Evolutionary conservation across 352 stramenopile species (phyloP).

Genomic region (Phytophthora syringae): DNA sequence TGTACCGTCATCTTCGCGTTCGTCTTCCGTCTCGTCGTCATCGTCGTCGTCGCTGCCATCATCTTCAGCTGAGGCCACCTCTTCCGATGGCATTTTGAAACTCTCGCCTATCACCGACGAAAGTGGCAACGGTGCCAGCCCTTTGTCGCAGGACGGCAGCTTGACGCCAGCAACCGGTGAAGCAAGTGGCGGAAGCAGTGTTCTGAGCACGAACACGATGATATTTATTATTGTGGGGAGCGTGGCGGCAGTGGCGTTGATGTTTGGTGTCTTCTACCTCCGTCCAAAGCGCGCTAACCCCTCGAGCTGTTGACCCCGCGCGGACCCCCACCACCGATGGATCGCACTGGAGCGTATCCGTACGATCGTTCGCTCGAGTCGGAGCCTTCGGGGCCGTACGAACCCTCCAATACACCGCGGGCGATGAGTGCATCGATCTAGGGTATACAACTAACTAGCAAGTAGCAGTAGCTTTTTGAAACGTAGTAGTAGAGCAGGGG

Average conservation of each 20-base stretch:
- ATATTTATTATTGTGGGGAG: conserved; percentile 44
- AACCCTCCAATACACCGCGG: conserved; percentile 38
- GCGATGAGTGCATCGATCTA: conserved; percentile 24
- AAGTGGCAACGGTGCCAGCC: conserved; percentile 24
- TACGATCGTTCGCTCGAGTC: conserved; percentile 33
- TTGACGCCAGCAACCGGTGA: conserved; percentile 25
- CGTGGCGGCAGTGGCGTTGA: conserved; percentile 31
- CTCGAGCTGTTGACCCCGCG: conserved; percentile 32
- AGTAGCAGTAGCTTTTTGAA: conserved; percentile 36
- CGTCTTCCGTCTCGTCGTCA: conserved; percentile 8
- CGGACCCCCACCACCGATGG: conserved; percentile 24
- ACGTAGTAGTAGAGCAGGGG: conserved; percentile 12
- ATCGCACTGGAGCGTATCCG: conserved; percentile 28
- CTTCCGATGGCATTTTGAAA: conserved; percentile 26
- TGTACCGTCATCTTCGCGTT: conserved; percentile 12
- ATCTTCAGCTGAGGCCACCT: conserved; percentile 13
- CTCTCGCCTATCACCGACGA: conserved; percentile 39
- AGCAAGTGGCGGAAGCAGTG: conserved; percentile 9
- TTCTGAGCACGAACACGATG: conserved; percentile 31
- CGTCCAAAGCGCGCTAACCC: conserved; percentile 32
- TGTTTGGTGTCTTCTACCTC: conserved; percentile 43
- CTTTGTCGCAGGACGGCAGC: conserved; percentile 22
- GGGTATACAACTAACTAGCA: conserved; percentile 7
- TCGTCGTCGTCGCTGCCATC: conserved; percentile 10
- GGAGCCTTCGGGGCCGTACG: conserved; percentile 33